These are phyloP conservation scores for Neoboletus magnificus DNA, from an alignment of 768 basidiomycete genomes.

Conservation along the genomic window DNA sequence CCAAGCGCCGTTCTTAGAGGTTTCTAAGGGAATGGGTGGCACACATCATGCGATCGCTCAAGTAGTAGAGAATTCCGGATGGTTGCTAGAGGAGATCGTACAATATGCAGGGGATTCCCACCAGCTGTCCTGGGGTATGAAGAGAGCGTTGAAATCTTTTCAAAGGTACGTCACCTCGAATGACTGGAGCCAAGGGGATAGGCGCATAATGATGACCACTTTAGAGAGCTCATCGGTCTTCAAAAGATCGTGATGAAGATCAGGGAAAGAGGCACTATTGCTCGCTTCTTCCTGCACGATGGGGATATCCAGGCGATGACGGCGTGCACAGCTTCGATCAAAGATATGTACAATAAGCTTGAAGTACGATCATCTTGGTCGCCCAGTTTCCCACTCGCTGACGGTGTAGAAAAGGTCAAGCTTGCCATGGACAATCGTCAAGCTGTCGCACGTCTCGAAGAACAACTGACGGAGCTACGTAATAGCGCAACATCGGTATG, in stretches of 20 bases:
- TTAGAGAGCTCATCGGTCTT: constrained; percentile 10
- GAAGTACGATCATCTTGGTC: neutral
- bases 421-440: constrained; percentile 10
- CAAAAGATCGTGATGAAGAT: constrained; percentile 7
- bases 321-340: constrained; percentile 12
- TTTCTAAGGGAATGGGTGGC: constrained; percentile 9
- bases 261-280: neutral
- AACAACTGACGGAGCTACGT: neutral
- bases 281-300: constrained; percentile 11
- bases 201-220: neutral
- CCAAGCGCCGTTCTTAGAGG: neutral
- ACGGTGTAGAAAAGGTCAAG: constrained; percentile 4
- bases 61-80: constrained; percentile 14
- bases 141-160: neutral
- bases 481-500: neutral
- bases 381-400: neutral
- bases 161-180: neutral
- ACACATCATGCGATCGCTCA: constrained; percentile 12
- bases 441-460: constrained; percentile 9
- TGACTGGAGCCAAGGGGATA: too few relatives aligned
- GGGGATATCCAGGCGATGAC: constrained; percentile 7
- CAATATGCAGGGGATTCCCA: neutral
- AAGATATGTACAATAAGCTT: constrained; percentile 1
- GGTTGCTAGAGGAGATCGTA: constrained; percentile 11
- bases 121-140: constrained; percentile 2